phyloP scores from a whole-genome alignment of 192 early-diverging fungal genomes.

The Bifiguratus adelaidae region DNA sequence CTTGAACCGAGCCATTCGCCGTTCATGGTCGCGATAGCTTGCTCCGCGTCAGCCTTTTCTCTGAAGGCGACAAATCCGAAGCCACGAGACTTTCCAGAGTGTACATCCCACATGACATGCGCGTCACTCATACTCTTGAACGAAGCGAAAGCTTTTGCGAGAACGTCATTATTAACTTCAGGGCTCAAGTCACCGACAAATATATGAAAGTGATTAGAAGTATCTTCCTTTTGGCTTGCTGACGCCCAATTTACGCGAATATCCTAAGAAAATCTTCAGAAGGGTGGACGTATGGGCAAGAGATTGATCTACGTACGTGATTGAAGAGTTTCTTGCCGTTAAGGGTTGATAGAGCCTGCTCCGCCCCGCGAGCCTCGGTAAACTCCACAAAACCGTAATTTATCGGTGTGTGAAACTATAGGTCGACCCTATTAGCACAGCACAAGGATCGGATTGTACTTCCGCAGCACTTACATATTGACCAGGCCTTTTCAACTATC shows the following conservation, averaged over 20 bases:
- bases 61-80: slow-evolving; percentile 90
- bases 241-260: slow-evolving; percentile 20
- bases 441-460: no score
- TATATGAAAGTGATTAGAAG: slow-evolving; percentile 61
- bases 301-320: slow-evolving; percentile 27
- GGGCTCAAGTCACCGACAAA: slow-evolving; percentile 90
- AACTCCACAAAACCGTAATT: slow-evolving; percentile 91
- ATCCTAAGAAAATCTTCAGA: slow-evolving; percentile 4
- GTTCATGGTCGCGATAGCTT: slow-evolving; percentile 79
- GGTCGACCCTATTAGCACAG: no score
- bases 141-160: slow-evolving; percentile 63
- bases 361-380: slow-evolving; percentile 57
- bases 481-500: no score
- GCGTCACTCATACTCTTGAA: slow-evolving; percentile 78
- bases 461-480: no score
- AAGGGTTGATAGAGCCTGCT: slow-evolving; percentile 53
- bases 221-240: slow-evolving; percentile 17
- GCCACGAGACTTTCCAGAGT: slow-evolving; percentile 82
- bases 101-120: slow-evolving; percentile 87
- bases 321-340: slow-evolving; percentile 62
- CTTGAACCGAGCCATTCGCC: slow-evolving; percentile 80
- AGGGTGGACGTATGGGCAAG: not conserved
- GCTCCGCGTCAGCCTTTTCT: slow-evolving; percentile 80
- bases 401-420: no score
- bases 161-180: slow-evolving; percentile 78